Base-by-base conservation (phyloP, 345 rosid species). In the Populus pruinosa region DNA sequence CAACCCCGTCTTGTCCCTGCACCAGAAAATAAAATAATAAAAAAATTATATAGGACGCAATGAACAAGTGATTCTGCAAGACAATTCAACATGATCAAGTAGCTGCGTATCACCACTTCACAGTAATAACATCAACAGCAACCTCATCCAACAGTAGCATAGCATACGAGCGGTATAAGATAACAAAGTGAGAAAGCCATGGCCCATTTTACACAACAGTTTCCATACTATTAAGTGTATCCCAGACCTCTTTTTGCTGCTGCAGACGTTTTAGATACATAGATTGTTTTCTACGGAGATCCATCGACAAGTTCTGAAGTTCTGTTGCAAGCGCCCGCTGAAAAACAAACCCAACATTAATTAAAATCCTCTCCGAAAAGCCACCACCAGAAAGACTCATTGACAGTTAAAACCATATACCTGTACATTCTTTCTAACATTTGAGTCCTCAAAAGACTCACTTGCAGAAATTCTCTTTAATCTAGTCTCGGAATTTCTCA, bases 351-450 rank as follows among this genome's bases (percentile, higher is more conserved):
- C 25, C 27, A 61, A 8, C 38, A 62, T 41, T 69, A 65, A 72
- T 63, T 59, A 27, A 13, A 12, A 25, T 33, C 35, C 35, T 33
- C 35, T 0, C 35, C 35, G n/a, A 11, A 20, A 12, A 6, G 55
- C 20, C 7, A 23, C 10, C 8, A 39, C 10, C 43, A 39, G 43
- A 39, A 39, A 39, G 43, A 39, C 25, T 44, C 14, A 44, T 43
- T 53, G 1, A 36, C 43, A 39, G n/a, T 39, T 7, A 39, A 1
- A 39, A 39, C 8, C 43, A 6, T 8, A 39, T 82, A 92, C 99
- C 97, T 96, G 98, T 69, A 96, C 99, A 70, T 96, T 96, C 82
- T 93, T 93, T 77, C 97, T 86, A 70, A 96, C 87, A 87, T 88
- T 96, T 31, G 94, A 96, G 85, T 96, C 99, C 85, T 93, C 97